These are phyloP conservation scores for Lanzia echinophila DNA, from an alignment of 2,329 filamentous ascomycete species.

Conservation along the genomic window DNA sequence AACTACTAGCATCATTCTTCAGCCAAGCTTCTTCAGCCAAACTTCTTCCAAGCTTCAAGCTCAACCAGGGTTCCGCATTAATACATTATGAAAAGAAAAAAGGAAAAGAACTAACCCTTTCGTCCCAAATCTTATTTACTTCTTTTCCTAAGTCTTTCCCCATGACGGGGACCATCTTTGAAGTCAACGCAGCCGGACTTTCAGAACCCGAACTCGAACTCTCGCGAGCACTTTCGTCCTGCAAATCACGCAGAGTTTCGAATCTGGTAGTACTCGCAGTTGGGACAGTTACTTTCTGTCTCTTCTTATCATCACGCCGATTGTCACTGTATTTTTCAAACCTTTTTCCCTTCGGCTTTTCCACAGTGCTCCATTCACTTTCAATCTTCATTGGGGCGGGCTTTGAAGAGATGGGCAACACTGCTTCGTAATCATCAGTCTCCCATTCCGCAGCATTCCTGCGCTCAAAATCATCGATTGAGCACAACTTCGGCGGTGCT, in stretches of 20 bases:
- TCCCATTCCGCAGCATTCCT: conserved; percentile 23
- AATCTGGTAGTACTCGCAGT: no score
- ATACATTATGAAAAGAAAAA: neutral
- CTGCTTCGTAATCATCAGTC: neutral
- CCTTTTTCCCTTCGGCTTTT: no score
- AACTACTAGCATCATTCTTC: neutral
- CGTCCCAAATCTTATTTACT: neutral
- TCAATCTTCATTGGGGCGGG: no score
- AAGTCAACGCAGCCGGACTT: no score
- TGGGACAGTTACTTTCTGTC: no score
- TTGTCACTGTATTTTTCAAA: no score
- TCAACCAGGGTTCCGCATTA: neutral
- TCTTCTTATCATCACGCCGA: neutral
- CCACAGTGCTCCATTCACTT: no score
- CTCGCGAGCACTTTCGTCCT: neutral
- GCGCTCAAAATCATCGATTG: conserved; percentile 13
- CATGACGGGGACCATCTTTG: neutral
- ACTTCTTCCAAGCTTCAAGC: neutral
- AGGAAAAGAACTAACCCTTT: neutral
- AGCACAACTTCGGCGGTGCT: neutral
- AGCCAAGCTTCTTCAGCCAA: no score
- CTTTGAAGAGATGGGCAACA: neutral
- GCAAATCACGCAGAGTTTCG: no score
- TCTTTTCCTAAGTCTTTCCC: neutral
- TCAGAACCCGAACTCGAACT: neutral